A percentile compares a stretch with the other conserved stretches of the same genome.
These are phyloP conservation scores for Camelina hispida DNA, from an alignment of 345 rosid species.

Conservation along the genomic window DNA sequence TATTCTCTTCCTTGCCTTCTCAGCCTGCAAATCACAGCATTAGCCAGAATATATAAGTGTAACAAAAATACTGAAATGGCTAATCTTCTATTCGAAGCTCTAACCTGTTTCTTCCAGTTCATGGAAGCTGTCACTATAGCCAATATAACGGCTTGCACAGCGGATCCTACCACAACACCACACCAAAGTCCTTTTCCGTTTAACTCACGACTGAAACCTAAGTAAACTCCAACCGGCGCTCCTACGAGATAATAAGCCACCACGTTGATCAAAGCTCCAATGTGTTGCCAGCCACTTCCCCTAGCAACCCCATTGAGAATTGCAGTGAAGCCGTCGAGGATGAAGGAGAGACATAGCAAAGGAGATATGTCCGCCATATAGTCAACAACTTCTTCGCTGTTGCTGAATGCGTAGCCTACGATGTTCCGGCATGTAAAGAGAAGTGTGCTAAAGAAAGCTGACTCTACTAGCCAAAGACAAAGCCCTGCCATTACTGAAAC, in stretches of 20 bases:
- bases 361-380: conserved; percentile 46
- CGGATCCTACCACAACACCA: conserved; percentile 48
- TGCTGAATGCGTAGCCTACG: conserved; percentile 30
- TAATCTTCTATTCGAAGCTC: neutral
- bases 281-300: conserved; percentile 52
- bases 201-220: conserved; percentile 37
- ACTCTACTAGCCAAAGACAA: conserved; percentile 37
- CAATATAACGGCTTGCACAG: conserved; percentile 41
- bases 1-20: conserved; percentile 34
- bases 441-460: conserved; percentile 35
- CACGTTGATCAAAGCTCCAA: conserved; percentile 46
- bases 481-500: conserved; percentile 30
- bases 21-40: conserved; percentile 32
- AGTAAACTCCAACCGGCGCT: conserved; percentile 46
- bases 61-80: conserved; percentile 11
- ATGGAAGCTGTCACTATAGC: conserved; percentile 40
- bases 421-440: conserved; percentile 39
- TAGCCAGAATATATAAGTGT: neutral
- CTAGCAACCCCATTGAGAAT: conserved; percentile 47
- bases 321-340: conserved; percentile 44
- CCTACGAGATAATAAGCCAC: conserved; percentile 46
- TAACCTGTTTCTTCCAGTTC: conserved; percentile 48
- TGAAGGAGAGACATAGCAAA: conserved; percentile 46
- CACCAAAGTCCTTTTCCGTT: conserved; percentile 52
- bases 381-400: conserved; percentile 34